Percentiles rank a stretch among this genome's conserved stretches.
phyloP scores from a whole-genome alignment of 345 rosid genomes.

The Geranium brycei region DNA sequence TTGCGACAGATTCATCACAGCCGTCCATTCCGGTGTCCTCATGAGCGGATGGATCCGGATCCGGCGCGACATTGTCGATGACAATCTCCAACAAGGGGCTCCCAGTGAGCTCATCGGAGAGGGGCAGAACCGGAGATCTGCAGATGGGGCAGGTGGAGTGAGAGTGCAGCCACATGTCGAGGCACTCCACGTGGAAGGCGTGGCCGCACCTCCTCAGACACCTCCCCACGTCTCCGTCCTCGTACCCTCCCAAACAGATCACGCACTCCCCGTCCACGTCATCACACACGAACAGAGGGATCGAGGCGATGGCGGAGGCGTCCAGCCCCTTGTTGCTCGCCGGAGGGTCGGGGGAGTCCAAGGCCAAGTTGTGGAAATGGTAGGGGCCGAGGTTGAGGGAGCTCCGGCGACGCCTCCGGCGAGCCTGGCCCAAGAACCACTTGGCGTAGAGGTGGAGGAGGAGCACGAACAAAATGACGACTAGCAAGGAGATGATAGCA shows the following conservation, averaged over 20 bases:
- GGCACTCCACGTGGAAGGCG: slow-evolving; percentile 63
- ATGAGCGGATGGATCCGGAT: no score
- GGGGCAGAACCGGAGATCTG: not conserved
- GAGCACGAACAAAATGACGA: slow-evolving; percentile 62
- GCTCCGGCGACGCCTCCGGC: slow-evolving; percentile 16
- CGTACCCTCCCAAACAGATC: slow-evolving; percentile 53
- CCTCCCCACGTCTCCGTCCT: slow-evolving; percentile 50
- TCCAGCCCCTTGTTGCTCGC: slow-evolving; percentile 41
- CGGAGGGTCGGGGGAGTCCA: slow-evolving; percentile 8
- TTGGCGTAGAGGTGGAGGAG: slow-evolving; percentile 78
- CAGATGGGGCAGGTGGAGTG: slow-evolving; percentile 13
- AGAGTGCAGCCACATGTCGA: slow-evolving; percentile 72
- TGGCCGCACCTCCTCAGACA: slow-evolving; percentile 52
- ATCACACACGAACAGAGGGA: slow-evolving; percentile 48
- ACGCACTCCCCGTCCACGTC: slow-evolving; percentile 37
- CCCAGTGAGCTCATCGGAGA: no score
- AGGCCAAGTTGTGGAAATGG: slow-evolving; percentile 11
- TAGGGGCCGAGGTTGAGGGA: slow-evolving; percentile 14
- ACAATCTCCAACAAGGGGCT: no score
- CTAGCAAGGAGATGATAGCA: slow-evolving; percentile 53
- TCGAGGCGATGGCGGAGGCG: slow-evolving; percentile 40
- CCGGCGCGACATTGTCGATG: no score
- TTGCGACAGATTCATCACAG: no score
- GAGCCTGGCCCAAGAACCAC: slow-evolving; percentile 45
- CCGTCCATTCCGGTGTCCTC: not conserved